Conservation (phyloP, 2,329 filamentous ascomycete genomes). For the Trichothecium sympodiale region DNA sequence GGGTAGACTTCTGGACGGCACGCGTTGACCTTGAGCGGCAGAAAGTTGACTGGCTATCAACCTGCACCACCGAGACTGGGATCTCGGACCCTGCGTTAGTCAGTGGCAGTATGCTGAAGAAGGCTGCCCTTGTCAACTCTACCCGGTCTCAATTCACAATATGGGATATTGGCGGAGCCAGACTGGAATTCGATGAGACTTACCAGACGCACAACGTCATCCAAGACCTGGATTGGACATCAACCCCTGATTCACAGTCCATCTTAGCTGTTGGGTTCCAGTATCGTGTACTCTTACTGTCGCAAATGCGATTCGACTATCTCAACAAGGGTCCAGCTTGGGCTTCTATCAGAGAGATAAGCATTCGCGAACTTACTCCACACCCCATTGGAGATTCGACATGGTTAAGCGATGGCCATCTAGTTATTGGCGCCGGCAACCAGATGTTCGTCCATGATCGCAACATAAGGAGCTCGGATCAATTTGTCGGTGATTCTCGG, state of each 20-base stretch:
- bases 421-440: slow-evolving; percentile 83
- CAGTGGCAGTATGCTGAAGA: slow-evolving; percentile 77
- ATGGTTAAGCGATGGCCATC: slow-evolving; percentile 75
- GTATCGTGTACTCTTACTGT: slow-evolving; percentile 71
- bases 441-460: slow-evolving; percentile 81
- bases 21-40: slow-evolving; percentile 50
- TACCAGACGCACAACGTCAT: slow-evolving; percentile 66
- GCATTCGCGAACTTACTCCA: slow-evolving; percentile 69
- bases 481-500: slow-evolving; percentile 41
- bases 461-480: slow-evolving; percentile 53
- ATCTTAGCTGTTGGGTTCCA: slow-evolving; percentile 88
- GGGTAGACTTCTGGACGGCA: slow-evolving; percentile 77
- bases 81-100: slow-evolving; percentile 63
- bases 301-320: slow-evolving; percentile 87
- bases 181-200: slow-evolving; percentile 69
- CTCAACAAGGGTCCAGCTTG: slow-evolving; percentile 81
- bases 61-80: slow-evolving; percentile 70
- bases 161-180: slow-evolving; percentile 76
- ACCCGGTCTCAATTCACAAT: slow-evolving; percentile 69
- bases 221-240: slow-evolving; percentile 86
- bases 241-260: slow-evolving; percentile 77
- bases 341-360: slow-evolving; percentile 75
- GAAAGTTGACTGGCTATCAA: slow-evolving; percentile 70
- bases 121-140: slow-evolving; percentile 71
- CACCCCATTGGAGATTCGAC: slow-evolving; percentile 89